Evolutionary conservation across 306 rosid species (phyloP).

Genomic region (Alnus glutinosa): DNA sequence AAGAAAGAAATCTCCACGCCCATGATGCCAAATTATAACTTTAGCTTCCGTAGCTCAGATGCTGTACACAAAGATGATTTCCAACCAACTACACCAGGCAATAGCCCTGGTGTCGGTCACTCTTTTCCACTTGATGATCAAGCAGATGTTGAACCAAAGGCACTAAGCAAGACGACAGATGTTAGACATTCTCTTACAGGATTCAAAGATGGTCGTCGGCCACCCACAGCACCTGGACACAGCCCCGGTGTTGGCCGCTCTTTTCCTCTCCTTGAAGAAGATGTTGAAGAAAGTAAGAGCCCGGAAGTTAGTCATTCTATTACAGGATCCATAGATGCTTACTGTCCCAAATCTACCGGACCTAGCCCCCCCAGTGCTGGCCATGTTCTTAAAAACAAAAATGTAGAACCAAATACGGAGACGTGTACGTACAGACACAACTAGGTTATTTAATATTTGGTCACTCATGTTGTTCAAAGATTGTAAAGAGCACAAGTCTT

Average conservation of each 20-base stretch:
- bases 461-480: background rate
- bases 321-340: no score
- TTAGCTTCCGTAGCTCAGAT: background rate
- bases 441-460: background rate
- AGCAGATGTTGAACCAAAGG: constrained; percentile 5
- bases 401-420: constrained; percentile 22
- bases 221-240: constrained; percentile 72
- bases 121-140: background rate
- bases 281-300: no score
- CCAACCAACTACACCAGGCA: constrained; percentile 59
- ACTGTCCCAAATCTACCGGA: no score
- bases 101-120: constrained; percentile 29
- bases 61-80: constrained; percentile 19
- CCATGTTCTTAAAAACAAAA: constrained; percentile 31
- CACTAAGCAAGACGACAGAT: background rate
- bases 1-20: constrained; percentile 8
- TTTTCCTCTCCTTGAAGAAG: background rate
- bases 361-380: background rate
- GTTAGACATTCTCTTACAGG: background rate
- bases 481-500: no score
- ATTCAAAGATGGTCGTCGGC: constrained; percentile 37
- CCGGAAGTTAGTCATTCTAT: no score
- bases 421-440: background rate
- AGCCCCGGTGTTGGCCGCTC: constrained; percentile 71
- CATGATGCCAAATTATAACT: background rate